Base-by-base conservation (phyloP, 495 filamentous ascomycete species). In the Penicillium goetzii region DNA sequence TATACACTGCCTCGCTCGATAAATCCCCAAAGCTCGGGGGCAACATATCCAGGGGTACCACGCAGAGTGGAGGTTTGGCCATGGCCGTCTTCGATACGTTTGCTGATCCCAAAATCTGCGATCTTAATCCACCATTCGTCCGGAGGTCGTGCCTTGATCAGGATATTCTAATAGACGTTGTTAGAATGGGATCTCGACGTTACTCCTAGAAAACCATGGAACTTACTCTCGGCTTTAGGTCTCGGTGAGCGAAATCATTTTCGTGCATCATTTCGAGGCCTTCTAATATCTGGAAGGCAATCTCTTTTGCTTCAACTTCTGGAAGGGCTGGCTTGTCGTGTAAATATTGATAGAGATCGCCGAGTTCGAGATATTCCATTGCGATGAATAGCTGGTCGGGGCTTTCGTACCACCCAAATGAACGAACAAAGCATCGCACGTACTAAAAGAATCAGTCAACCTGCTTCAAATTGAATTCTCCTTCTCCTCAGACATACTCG, bases 241-340 rank as follows among this genome's bases (percentile, higher is more conserved):
- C 81, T 23, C 81, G 60, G 64, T 84, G 82, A 17, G 70, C 69
- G 65, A 78, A 84, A 0, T 68, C 69, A 36, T 80, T 71, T 19
- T 70, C 54, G 59, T 84, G 82, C 77, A 85, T 81, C 19, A 76
- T 70, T 0, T 57, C 40, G 7, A 84, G 62, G 0, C 75, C 81
- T 56, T 80, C 76, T 0, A 83, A 58, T 6, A 84, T 30, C 59
- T 85, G 81, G 1, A 56, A 62, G 2, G 71, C 61, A 41, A 84
- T 79, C 2, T 69, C 55, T 52, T 74, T 55, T 14, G 66, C 76
- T 30, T 83, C 74, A 11, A 30, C 5, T 59, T 81, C 80, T n/a
- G 74, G 68, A 6, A 81, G 56, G 10, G 58, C 61, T 28, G 21
- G 43, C 9, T 17, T 21, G n/a, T 65, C 34, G 19, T 67, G 57